Evolutionary conservation across 106 monocot genomes (phyloP), one percentile per base, ranked within the genome.

Genomic region (Triglochin maritima): DNA sequence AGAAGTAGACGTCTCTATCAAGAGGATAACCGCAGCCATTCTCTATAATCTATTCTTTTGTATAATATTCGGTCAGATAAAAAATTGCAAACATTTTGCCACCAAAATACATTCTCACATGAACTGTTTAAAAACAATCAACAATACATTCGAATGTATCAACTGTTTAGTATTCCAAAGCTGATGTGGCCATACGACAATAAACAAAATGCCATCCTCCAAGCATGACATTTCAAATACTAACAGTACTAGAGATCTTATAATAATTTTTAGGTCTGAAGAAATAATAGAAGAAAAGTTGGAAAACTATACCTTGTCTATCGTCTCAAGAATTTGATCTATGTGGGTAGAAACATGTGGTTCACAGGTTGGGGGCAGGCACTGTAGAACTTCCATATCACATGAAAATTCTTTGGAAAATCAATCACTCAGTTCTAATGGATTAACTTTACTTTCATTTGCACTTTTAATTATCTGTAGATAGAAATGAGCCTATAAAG

Each of bases 1-100:
- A 85, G 73, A 96, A 96, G 73, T 91, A 96, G 29, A 91, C 96
- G 73, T 96, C 96, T 62, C 96, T 91, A 15, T 96, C 91, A 74
- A 91, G 67, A 51, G 78, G 49, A 82, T 96, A 96, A 58, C 63
- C 96, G 77, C 80, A 81, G 0, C 85, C 85, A 58, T 88, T 96
- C 45, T 80, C 84, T 44, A 96, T 75, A 57, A 96, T 96, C 96
- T 96, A 78, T 46, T 14, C 4, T 58, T 46, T 41, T 12, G 50
- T 51, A 51, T 12, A 67, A 47, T 76, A 87, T 86, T 81, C 78
- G 65, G 12, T 79, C 47, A 49, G 16, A 64, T 5, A 4, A 7
- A 47, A 59, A 48, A 10, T 64, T 8, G 11, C 7, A 8, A 11
- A 52, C 7, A 52, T 8, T 0, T 52, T 11, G 52, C 11, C 0